Conservation (phyloP, 345 rosid species). For the Reutealis trisperma region DNA sequence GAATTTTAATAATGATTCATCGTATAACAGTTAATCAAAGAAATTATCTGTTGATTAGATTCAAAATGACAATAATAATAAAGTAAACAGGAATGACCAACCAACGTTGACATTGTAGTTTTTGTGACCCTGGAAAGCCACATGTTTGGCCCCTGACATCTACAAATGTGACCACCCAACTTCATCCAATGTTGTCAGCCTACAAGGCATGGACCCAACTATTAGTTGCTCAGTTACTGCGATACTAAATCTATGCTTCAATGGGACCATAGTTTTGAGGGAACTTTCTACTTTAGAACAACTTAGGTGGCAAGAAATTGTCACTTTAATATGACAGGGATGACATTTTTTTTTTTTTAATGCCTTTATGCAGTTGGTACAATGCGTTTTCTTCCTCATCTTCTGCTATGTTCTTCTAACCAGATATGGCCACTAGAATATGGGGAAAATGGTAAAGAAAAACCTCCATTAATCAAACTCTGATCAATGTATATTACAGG, state of each 20-base stretch:
- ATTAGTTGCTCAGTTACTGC: constrained; percentile 2
- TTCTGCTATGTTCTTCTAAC: too few relatives aligned
- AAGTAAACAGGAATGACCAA: not conserved
- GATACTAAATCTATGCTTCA: not conserved
- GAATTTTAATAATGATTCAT: too few relatives aligned
- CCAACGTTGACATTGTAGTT: not conserved
- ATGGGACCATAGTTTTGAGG: not conserved
- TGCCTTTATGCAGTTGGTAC: not conserved
- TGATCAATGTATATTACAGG: too few relatives aligned
- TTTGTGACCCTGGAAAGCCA: not conserved
- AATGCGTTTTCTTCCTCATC: too few relatives aligned
- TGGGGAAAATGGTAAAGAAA: too few relatives aligned
- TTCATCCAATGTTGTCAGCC: constrained; percentile 8
- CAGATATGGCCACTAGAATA: too few relatives aligned
- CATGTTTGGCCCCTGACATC: not conserved
- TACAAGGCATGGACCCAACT: constrained; percentile 1
- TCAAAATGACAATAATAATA: not conserved
- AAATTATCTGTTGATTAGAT: too few relatives aligned
- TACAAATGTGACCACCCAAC: constrained; percentile 6
- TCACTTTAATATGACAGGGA: not conserved
- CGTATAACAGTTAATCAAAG: not conserved
- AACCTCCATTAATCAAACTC: too few relatives aligned
- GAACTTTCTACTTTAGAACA: not conserved
- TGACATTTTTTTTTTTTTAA: too few relatives aligned
- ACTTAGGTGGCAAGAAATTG: not conserved